Base-by-base conservation (phyloP, 2,329 filamentous ascomycete genomes). In the Arthroderma uncinatum region DNA sequence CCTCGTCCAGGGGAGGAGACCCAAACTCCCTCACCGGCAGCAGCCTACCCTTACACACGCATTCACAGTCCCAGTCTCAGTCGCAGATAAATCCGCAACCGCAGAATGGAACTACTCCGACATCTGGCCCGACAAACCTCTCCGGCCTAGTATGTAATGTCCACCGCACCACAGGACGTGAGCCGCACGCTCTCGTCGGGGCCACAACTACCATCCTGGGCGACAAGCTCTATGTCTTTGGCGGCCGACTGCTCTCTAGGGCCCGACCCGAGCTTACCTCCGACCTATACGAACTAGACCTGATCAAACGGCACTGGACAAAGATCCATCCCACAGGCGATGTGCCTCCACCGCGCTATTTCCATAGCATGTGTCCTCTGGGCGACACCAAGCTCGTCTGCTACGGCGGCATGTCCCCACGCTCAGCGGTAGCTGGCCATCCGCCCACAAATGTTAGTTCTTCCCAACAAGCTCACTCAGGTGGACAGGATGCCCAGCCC, bases 351-450 rank as follows among this genome's bases (percentile, higher is more conserved):
- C 89, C 93, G 7, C 82, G 93, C 60, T 98, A 98, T 70, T 98
- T 98, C 63, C 93, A 98, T 75, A 97, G 90, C 62, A 87, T 97
- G 70, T 98, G 93, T 70, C 82, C 89, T 1, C 75, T 98, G 1
- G 93, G 93, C 21, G 93, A 97, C 68, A 92, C 89, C 2, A 98
- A 97, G 71, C 79, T 98, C 70, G 92, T 98, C 2, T 97, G 92
- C 72, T 98, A 97, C 71, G 93, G 93, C 58, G 93, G 93, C 64
- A 98, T 98, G 93, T 96, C 92, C 8, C 91, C 92, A 0, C 82
- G 84, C 9, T 75, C 77, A 8, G 74, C 79, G 5, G 78, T 68
- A 40, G 66, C 75, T 12, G 71, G 64, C 42, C 73, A 74, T 57
- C 75, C 79, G 47, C 70, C 78, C 2, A 57, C 62, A n/a, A 64